Evolutionary conservation across 2,329 filamentous ascomycete species (phyloP).

Genomic region (Botrytis medusae): DNA sequence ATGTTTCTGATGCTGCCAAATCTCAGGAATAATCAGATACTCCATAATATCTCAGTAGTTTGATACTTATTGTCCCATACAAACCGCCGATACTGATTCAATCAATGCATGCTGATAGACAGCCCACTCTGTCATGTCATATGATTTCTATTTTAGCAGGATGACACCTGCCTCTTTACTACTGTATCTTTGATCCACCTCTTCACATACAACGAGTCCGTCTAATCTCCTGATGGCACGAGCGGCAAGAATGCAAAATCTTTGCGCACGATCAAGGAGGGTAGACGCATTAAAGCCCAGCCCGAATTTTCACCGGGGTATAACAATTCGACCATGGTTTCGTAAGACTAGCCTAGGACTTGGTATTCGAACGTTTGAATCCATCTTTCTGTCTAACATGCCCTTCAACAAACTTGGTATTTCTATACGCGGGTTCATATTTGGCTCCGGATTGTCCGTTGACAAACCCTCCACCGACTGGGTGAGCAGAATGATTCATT

Average conservation of each 20-base stretch:
- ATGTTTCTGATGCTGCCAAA: not conserved
- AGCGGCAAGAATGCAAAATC: constrained; percentile 45
- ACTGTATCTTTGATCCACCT: constrained; percentile 43
- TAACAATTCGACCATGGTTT: constrained; percentile 46
- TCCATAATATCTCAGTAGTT: constrained; percentile 44
- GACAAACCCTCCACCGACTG: constrained; percentile 39
- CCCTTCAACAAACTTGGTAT: constrained; percentile 38
- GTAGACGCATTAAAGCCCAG: constrained; percentile 48
- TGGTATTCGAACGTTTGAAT: constrained; percentile 40
- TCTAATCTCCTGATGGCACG: constrained; percentile 41
- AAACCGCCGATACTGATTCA: constrained; percentile 46
- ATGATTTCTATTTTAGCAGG: constrained; percentile 45
- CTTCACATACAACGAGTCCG: constrained; percentile 47
- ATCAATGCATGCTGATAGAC: constrained; percentile 47
- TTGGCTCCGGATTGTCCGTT: not conserved
- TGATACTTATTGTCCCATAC: constrained; percentile 47
- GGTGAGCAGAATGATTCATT: constrained; percentile 10
- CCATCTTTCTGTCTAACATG: not conserved
- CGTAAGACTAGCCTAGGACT: constrained; percentile 42
- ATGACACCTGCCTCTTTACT: constrained; percentile 45
- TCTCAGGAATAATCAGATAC: constrained; percentile 13
- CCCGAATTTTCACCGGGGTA: constrained; percentile 43
- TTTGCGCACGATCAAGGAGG: constrained; percentile 38
- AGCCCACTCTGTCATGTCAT: constrained; percentile 45
- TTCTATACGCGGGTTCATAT: constrained; percentile 36